These are phyloP conservation scores for Tulasnella calospora DNA, from an alignment of 768 basidiomycete species.

Conservation along the genomic window DNA sequence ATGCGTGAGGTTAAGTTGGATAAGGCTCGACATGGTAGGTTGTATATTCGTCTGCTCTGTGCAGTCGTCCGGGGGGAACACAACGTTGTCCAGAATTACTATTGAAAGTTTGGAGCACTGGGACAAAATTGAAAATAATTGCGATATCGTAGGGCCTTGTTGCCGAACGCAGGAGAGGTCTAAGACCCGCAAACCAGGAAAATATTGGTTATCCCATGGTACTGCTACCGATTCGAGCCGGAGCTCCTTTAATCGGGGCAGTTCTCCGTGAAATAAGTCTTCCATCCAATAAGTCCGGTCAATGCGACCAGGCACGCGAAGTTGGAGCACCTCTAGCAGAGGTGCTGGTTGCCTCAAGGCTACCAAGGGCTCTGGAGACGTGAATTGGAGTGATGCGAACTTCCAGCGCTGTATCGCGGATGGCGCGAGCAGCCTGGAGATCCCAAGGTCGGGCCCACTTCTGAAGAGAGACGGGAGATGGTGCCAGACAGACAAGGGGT, in stretches of 20 bases:
- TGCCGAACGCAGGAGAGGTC: background rate
- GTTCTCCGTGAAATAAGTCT: background rate
- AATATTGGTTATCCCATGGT: background rate
- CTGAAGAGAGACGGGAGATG: background rate
- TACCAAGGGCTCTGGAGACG: background rate
- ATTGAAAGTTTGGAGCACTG: background rate
- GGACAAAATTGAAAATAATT: background rate
- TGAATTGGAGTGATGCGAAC: background rate
- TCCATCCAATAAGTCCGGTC: background rate
- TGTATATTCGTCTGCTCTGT: background rate
- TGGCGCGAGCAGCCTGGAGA: background rate
- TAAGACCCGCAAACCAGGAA: background rate
- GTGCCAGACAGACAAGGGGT: background rate
- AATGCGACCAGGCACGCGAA: background rate
- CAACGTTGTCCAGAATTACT: background rate
- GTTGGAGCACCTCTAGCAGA: background rate
- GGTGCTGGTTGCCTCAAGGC: background rate
- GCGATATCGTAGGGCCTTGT: background rate
- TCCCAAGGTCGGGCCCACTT: no score
- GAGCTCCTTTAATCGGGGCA: background rate
- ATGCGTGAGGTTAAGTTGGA: background rate
- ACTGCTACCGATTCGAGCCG: background rate
- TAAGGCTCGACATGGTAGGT: background rate
- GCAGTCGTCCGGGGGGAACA: background rate
- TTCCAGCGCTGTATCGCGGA: background rate